Evolutionary conservation across 352 stramenopile genomes (phyloP), one percentile per base, ranked within the genome.

Genomic region (Pythium pyrilobum): DNA sequence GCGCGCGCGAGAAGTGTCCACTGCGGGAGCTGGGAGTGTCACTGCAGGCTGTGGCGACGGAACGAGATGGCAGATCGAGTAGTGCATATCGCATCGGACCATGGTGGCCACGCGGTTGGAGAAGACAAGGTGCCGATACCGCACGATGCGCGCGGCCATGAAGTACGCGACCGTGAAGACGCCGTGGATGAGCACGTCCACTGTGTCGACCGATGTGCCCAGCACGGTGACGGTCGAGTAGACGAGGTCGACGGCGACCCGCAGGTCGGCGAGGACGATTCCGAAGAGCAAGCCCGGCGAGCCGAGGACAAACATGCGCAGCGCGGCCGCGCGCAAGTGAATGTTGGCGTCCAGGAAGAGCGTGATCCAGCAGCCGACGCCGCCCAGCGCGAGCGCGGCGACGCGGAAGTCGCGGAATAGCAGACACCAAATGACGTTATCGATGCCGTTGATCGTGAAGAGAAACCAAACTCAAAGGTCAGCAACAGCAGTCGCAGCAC

Each of bases 401-500:
- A 41, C 21, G 4, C 55, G 55, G 11, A 56, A 18, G 27, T 63
- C 55, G 12, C 18, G 5, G 10, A 56, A 44, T 21, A 63, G 18
- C 13, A 25, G 12, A 10, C 20, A 24, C 31, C 32, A 49, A 5
- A 52, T 13, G 16, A 46, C n/a, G 32, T 31, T 50, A 40, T 45
- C 25, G 24, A 24, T 23, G 12, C 21, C 8, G 46, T 50, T 62
- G 44, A 54, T 33, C 37, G 51, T 8, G 38, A 56, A 18, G 20
- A 62, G 23, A 29, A 62, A 62, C 54, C 54, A 62, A 31, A 62
- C 37, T 62, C 54, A 25, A 51, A 62, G 13, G 38, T 62, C 11
- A n/a, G 5, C 4, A 43, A 12, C 2, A 39, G 24, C 11, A 62
- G 45, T 12, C 36, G 2, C 4, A 62, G 44, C 20, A 55, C 31